Evolutionary conservation across 805 yeast species (phyloP).

Genomic region (Pichia paraexigua): DNA sequence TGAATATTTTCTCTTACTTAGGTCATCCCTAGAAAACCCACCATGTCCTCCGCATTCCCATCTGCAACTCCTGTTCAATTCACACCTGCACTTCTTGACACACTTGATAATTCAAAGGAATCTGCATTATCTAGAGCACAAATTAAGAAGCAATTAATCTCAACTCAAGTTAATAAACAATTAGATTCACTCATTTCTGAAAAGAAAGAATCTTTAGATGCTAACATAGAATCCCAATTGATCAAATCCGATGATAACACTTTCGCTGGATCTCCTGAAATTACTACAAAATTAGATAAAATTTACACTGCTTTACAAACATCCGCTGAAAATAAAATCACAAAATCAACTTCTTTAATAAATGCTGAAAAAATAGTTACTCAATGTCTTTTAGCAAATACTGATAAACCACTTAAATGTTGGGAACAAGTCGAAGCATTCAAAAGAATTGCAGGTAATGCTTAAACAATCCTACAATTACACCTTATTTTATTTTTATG

Average conservation of each 20-base stretch:
- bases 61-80: constrained; percentile 10
- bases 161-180: constrained; percentile 54
- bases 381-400: constrained; percentile 53
- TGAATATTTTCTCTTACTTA: too few relatives aligned
- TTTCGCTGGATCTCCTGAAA: constrained; percentile 15
- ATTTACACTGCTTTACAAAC: constrained; percentile 29
- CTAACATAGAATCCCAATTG: constrained; percentile 25
- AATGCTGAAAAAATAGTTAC: constrained; percentile 43
- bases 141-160: constrained; percentile 56
- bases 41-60: constrained; percentile 3
- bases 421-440: constrained; percentile 73
- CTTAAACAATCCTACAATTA: not conserved
- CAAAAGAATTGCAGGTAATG: constrained; percentile 41
- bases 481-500: not conserved
- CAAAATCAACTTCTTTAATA: constrained; percentile 33
- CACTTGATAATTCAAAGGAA: constrained; percentile 81
- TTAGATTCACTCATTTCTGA: constrained; percentile 25
- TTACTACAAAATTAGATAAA: constrained; percentile 28
- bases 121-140: constrained; percentile 45
- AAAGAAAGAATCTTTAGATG: not conserved
- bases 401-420: constrained; percentile 65
- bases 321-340: constrained; percentile 25
- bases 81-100: constrained; percentile 80
- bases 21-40: not conserved
- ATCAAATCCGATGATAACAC: constrained; percentile 30